Evolutionary conservation across 176 grass and related monocot species (phyloP).

Genomic region (Triticum aestivum): IWGSC_CS_RefSeq_v2.1 NC_057807.1:691672176-691672675

Average conservation of each 20-base stretch:
- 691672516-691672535: conserved; percentile 66
- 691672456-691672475: conserved; percentile 37
- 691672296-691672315: no score
- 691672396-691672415: not conserved
- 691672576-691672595: not conserved
- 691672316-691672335: no score
- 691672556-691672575: conserved; percentile 72
- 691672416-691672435: conserved; percentile 39
- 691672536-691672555: conserved; percentile 79
- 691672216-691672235: no score
- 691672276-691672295: no score
- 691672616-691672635: not conserved
- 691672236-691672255: no score
- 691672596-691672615: not conserved
- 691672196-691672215: no score
- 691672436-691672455: conserved; percentile 22
- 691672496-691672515: conserved; percentile 26
- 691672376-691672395: not conserved
- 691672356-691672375: conserved; percentile 4
- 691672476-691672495: conserved; percentile 69
- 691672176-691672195: no score
- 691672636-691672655: conserved; percentile 85
- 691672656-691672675: conserved; percentile 36
- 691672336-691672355: no score
- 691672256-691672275: no score